A percentile compares a stretch with the other conserved stretches of the same genome.
Conservation (phyloP, 148 eudicot species). For the Chenopodium album region DNA sequence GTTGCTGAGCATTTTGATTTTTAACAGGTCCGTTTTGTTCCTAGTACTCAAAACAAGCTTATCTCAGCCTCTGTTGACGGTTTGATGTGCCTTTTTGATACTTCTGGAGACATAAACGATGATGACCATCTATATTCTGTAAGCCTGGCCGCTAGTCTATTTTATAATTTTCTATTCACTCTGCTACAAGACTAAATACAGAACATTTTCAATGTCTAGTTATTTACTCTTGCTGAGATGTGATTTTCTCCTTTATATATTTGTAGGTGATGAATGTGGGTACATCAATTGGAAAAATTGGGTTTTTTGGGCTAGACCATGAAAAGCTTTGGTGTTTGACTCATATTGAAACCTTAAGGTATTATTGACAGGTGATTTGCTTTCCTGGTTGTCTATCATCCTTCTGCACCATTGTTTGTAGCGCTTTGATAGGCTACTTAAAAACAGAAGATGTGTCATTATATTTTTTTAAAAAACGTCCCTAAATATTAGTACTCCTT, state of each 20-base stretch:
- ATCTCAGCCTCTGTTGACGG: conserved; percentile 95
- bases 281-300: conserved; percentile 86
- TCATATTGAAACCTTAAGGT: conserved; percentile 95
- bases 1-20: conserved; percentile 8
- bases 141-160: conserved; percentile 25
- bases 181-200: background rate
- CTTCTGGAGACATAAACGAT: conserved; percentile 73
- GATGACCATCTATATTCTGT: conserved; percentile 90
- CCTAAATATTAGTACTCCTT: background rate
- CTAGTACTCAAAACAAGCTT: conserved; percentile 76
- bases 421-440: background rate
- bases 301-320: conserved; percentile 67
- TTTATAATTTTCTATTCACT: background rate
- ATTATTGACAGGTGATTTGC: conserved; percentile 26
- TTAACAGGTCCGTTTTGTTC: conserved; percentile 75
- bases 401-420: background rate
- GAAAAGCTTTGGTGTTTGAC: conserved; percentile 88
- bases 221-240: background rate
- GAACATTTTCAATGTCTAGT: background rate
- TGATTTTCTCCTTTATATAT: background rate
- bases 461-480: background rate
- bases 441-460: background rate
- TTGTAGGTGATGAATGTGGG: conserved; percentile 85
- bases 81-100: conserved; percentile 84
- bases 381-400: background rate